A percentile compares a stretch with the other conserved stretches of the same genome.
These are phyloP conservation scores for Rhizophora mangle DNA, from an alignment of 345 rosid species.

Conservation along the genomic window DNA sequence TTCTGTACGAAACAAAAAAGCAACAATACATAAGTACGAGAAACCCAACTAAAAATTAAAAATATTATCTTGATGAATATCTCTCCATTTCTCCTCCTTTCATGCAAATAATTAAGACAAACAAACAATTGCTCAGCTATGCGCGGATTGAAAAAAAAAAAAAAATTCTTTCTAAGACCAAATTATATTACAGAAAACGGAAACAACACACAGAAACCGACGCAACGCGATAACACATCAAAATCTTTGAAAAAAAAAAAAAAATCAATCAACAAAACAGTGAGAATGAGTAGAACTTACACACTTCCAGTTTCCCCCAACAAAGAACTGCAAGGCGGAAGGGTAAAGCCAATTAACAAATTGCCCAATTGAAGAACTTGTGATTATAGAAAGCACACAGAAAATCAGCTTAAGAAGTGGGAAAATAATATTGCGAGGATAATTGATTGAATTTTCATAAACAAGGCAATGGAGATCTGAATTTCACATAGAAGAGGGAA, in stretches of 20 bases:
- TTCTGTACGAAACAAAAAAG: constrained; percentile 42
- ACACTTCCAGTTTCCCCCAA: not conserved
- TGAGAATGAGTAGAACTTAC: not conserved
- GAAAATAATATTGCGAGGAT: not conserved
- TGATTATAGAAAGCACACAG: not conserved
- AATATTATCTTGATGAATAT: too few relatives aligned
- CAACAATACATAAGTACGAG: not conserved
- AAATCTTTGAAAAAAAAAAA: not conserved
- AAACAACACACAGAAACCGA: too few relatives aligned
- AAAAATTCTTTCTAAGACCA: too few relatives aligned
- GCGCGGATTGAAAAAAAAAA: too few relatives aligned
- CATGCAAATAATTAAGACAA: too few relatives aligned
- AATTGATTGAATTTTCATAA: too few relatives aligned
- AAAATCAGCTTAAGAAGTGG: not conserved
- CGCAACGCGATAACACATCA: too few relatives aligned
- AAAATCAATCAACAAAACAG: not conserved
- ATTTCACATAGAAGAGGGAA: not conserved
- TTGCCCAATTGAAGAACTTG: not conserved
- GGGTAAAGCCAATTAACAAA: not conserved
- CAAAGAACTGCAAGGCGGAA: not conserved
- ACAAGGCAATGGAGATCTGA: constrained; percentile 1
- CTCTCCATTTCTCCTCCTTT: too few relatives aligned
- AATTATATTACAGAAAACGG: too few relatives aligned
- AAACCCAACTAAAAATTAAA: not conserved
- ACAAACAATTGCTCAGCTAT: too few relatives aligned